A percentile compares a stretch with the other conserved stretches of the same genome.
Evolutionary conservation across 805 yeast genomes (phyloP).

Genomic region (Suhomyces kilbournensis): DNA sequence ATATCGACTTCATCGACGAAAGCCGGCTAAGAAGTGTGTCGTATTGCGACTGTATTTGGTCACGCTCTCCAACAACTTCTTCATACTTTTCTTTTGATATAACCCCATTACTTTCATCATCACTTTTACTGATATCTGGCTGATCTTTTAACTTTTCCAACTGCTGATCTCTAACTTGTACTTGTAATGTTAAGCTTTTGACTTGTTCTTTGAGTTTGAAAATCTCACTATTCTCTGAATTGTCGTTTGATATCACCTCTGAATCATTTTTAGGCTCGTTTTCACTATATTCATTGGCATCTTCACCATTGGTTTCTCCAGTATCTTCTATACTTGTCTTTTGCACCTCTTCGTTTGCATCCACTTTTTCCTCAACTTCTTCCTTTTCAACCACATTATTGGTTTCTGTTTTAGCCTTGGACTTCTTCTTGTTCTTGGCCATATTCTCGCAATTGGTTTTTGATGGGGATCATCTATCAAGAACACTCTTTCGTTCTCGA

Average conservation of each 20-base stretch:
- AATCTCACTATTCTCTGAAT: not conserved
- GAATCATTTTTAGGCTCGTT: not conserved
- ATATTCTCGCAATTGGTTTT: slow-evolving; percentile 4
- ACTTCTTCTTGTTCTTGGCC: slow-evolving; percentile 22
- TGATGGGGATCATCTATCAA: not conserved
- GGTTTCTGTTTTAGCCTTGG: slow-evolving; percentile 15
- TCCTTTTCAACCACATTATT: not conserved
- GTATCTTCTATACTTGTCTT: not conserved
- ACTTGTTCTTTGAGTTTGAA: slow-evolving; percentile 6
- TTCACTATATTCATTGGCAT: not conserved
- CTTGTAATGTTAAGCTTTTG: slow-evolving; percentile 4
- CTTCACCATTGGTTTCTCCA: not conserved
- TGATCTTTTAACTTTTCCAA: slow-evolving; percentile 33
- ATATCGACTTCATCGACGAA: slow-evolving; percentile 71
- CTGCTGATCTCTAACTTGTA: slow-evolving; percentile 13
- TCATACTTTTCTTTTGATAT: not conserved
- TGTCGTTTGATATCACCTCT: not conserved
- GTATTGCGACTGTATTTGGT: slow-evolving; percentile 56
- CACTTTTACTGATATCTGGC: slow-evolving; percentile 6
- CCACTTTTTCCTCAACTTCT: not conserved
- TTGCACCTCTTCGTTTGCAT: not conserved
- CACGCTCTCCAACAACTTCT: slow-evolving; percentile 41
- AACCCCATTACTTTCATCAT: not conserved
- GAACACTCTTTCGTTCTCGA: not conserved
- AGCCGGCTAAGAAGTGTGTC: slow-evolving; percentile 59